Percentiles rank a stretch among this genome's conserved stretches.
Evolutionary conservation across 2,329 filamentous ascomycete species (phyloP).

Genomic region (Talaromyces funiculosus): DNA sequence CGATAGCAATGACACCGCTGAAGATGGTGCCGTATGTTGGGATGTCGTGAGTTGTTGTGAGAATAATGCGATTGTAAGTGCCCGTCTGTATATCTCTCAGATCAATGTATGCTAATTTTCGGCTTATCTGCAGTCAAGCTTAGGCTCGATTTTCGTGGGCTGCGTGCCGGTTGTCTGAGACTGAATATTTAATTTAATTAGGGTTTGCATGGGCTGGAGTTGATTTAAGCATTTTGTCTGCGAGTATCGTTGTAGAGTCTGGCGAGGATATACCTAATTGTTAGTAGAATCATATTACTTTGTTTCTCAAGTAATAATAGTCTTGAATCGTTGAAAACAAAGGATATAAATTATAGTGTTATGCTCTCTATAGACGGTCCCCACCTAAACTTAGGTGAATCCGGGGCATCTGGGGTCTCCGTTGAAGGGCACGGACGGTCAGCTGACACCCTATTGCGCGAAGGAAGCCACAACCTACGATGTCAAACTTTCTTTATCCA

Average conservation of each 20-base stretch:
- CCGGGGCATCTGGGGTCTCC: neutral
- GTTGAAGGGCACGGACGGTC: neutral
- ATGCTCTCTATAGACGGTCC: neutral
- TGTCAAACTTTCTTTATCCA: neutral
- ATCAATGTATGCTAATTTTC: neutral
- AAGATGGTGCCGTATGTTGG: slow-evolving; percentile 1
- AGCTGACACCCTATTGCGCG: neutral
- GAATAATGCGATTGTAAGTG: slow-evolving; percentile 7
- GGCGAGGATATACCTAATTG: neutral
- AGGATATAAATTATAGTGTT: too few species aligned
- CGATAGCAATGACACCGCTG: neutral
- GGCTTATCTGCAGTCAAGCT: neutral
- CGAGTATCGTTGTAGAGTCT: neutral
- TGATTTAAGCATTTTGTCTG: neutral
- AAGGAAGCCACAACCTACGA: neutral
- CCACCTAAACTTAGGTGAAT: neutral
- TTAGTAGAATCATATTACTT: neutral
- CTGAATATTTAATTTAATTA: neutral
- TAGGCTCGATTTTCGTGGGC: neutral
- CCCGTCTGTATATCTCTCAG: too few species aligned
- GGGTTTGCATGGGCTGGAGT: slow-evolving; percentile 7
- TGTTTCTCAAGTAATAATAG: too few species aligned
- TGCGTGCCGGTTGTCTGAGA: slow-evolving; percentile 2
- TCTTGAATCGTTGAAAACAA: too few species aligned
- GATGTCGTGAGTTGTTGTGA: slow-evolving; percentile 11